These are phyloP conservation scores for Picea sitchensis DNA, from an alignment of 75 land plant genomes.

Conservation along the genomic window DNA sequence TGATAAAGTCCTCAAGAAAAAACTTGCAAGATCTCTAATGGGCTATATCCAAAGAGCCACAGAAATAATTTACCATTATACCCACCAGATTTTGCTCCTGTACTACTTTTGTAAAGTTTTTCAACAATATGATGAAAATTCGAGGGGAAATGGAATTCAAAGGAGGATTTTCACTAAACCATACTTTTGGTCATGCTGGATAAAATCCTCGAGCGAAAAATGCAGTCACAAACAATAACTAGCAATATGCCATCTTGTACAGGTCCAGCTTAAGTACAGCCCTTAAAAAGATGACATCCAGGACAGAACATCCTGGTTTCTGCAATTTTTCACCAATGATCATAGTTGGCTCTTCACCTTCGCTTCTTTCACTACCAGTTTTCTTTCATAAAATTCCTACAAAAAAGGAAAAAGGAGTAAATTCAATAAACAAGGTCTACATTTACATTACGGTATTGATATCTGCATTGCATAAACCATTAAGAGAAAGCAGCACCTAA, in stretches of 20 bases:
- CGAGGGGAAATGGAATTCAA: background rate
- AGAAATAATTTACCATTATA: background rate
- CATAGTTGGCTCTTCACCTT: background rate
- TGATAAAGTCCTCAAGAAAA: background rate
- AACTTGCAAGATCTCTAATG: background rate
- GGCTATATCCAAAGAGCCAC: background rate
- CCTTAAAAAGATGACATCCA: background rate
- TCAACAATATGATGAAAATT: background rate
- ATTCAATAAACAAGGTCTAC: background rate
- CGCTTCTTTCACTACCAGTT: slow-evolving; percentile 12
- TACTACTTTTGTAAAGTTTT: background rate
- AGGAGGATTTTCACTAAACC: background rate
- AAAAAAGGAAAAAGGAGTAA: background rate
- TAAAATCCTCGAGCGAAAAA: background rate
- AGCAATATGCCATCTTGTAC: background rate
- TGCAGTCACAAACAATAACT: background rate
- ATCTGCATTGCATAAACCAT: background rate
- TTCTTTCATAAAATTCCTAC: slow-evolving; percentile 14
- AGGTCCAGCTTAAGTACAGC: background rate
- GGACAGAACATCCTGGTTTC: background rate
- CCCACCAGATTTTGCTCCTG: background rate
- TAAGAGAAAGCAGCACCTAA: background rate
- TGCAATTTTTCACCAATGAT: background rate
- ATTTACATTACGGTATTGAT: background rate
- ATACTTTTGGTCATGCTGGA: background rate